Percentiles rank a stretch among this genome's conserved stretches.
phyloP scores from a whole-genome alignment of 208 protist genomes.

The Wallacemonas sp. region DNA sequence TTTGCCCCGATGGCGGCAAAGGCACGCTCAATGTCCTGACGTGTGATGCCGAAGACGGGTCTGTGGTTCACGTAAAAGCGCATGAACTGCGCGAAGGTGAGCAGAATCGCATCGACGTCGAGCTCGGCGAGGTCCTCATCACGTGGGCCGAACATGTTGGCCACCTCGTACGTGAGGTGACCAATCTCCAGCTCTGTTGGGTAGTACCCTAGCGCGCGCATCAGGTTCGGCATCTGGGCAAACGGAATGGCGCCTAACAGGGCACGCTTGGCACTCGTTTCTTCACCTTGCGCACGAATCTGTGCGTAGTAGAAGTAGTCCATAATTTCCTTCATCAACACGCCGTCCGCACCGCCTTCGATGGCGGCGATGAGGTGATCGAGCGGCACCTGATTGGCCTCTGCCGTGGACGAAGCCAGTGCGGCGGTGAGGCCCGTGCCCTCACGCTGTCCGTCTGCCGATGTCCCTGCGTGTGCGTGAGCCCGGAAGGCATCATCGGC shows the following conservation, averaged over 20 bases:
- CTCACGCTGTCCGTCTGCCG: neutral
- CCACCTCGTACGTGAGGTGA: constrained; percentile 92
- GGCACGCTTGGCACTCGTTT: constrained; percentile 89
- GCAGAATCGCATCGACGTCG: constrained; percentile 74
- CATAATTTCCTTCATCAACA: constrained; percentile 92
- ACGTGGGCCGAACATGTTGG: constrained; percentile 68
- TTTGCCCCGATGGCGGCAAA: constrained; percentile 86
- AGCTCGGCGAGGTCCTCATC: constrained; percentile 61
- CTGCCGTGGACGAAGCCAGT: neutral
- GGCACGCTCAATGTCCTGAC: constrained; percentile 87
- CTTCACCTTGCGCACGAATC: constrained; percentile 93
- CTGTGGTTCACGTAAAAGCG: constrained; percentile 95
- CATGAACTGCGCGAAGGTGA: constrained; percentile 92
- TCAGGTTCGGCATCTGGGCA: constrained; percentile 92
- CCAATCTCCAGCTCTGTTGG: constrained; percentile 92
- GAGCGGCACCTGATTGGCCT: constrained; percentile 49
- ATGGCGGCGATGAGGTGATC: constrained; percentile 87
- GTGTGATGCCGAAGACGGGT: constrained; percentile 89
- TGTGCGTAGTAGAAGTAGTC: constrained; percentile 98
- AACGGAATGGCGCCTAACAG: constrained; percentile 91
- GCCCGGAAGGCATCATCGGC: constrained; percentile 1
- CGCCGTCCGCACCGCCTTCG: constrained; percentile 88
- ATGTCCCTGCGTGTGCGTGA: neutral
- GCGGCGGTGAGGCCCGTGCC: too few relatives aligned
- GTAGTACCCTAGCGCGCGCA: constrained; percentile 95